phyloP scores from a whole-genome alignment of 2,329 filamentous ascomycete species.

The Nannizziopsis barbatae region DNA sequence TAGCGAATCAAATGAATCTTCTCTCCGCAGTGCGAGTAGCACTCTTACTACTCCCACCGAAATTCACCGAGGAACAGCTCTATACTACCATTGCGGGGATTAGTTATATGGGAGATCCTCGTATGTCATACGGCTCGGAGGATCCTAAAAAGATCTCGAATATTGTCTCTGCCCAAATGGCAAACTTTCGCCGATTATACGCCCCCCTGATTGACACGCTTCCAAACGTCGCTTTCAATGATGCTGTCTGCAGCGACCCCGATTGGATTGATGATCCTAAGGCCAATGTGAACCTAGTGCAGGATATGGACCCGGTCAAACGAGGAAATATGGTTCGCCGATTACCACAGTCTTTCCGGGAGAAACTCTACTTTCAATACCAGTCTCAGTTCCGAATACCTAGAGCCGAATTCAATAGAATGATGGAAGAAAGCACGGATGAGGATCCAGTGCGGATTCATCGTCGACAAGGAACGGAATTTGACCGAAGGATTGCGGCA shows the following conservation, averaged over 20 bases:
- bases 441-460: conserved; percentile 55
- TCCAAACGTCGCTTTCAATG: conserved; percentile 72
- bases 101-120: conserved; percentile 90
- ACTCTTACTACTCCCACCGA: conserved; percentile 68
- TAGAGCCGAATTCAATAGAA: conserved; percentile 66
- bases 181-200: conserved; percentile 85
- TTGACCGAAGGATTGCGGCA: conserved; percentile 72
- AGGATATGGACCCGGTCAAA: conserved; percentile 86
- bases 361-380: conserved; percentile 88
- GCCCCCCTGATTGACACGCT: conserved; percentile 78
- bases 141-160: conserved; percentile 87
- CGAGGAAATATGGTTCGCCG: conserved; percentile 94
- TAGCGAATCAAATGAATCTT: conserved; percentile 93
- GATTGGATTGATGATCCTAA: conserved; percentile 55
- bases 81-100: conserved; percentile 87
- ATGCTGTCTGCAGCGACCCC: conserved; percentile 46
- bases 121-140: conserved; percentile 83
- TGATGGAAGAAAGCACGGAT: conserved; percentile 67
- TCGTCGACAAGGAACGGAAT: conserved; percentile 65
- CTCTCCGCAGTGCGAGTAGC: conserved; percentile 84
- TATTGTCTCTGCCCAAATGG: conserved; percentile 83
- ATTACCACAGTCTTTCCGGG: conserved; percentile 73
- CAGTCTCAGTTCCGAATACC: conserved; percentile 83
- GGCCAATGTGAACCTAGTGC: conserved; percentile 57
- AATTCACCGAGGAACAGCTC: conserved; percentile 76